phyloP scores from a whole-genome alignment of 2,329 filamentous ascomycete species.

The Apiospora marii region DNA sequence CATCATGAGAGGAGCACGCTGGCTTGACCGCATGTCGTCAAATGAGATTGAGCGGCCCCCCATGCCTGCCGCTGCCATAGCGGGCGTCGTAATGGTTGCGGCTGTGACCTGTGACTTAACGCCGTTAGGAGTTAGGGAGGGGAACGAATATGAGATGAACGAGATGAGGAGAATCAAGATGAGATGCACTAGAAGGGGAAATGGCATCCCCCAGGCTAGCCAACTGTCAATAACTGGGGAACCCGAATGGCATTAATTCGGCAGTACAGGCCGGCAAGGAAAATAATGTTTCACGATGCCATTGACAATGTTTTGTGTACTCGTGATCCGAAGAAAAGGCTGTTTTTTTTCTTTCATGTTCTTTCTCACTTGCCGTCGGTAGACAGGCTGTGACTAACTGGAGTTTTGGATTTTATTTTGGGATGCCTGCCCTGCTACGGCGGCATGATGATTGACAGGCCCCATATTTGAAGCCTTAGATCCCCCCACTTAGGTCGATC shows the following conservation, averaged over 20 bases:
- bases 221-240: constrained; percentile 7
- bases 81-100: constrained; percentile 12
- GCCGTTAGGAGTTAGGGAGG: constrained; percentile 7
- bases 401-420: constrained; percentile 12
- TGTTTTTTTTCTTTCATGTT: neutral
- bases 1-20: neutral
- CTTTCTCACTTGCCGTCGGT: neutral
- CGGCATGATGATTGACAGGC: constrained; percentile 14
- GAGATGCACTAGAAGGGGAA: constrained; percentile 17
- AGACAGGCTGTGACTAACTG: neutral
- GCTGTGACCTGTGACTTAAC: constrained; percentile 13
- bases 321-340: neutral
- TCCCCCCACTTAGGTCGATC: constrained; percentile 20
- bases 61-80: neutral
- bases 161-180: constrained; percentile 17
- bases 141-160: constrained; percentile 10
- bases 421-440: constrained; percentile 9
- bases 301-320: constrained; percentile 10
- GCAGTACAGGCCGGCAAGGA: neutral
- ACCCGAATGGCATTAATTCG: constrained; percentile 9
- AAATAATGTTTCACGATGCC: constrained; percentile 1
- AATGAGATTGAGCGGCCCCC: constrained; percentile 1
- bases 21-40: constrained; percentile 19
- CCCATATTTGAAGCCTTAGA: constrained; percentile 19
- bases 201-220: constrained; percentile 1